Base-by-base conservation (phyloP, 805 yeast species). In the Metahyphopichia silvanorum region DNA sequence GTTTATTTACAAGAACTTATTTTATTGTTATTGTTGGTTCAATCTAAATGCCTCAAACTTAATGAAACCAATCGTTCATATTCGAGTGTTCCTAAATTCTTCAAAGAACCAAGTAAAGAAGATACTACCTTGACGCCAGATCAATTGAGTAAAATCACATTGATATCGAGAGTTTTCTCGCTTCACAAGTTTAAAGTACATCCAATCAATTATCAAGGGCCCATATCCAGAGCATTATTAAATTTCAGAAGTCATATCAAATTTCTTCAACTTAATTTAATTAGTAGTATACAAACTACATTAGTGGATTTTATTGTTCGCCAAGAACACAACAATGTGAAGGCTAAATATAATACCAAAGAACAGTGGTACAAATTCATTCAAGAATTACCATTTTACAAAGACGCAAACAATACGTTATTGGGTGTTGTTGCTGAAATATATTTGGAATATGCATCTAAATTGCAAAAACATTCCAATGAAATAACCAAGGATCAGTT, bases 221-320 rank as follows among this genome's bases (percentile, higher is more conserved):
- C 87, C 10, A 66, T 86, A 21, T 83, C 86, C 12, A 74, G 81
- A 43, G 71, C 76, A 23, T 62, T 86, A 21, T 63, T 85, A 30
- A 73, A 77, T 27, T 83, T 82, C 53, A 72, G 88, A 49, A 79
- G 87, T 13, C 76, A 77, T 35, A 53, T 82, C 29, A 69, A 77
- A 34, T 72, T 72, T 29, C 54, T 82, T 29, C 70, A 70, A 19
- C 59, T 56, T 15, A 69, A 68, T 25, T 51, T 78, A 17, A 70
- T 76, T 38, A 79, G 77, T 41, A 56, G 79, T n/a, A 51, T 77
- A 18, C 82, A 77, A 43, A 45, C 66, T 68, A 29, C 70, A 66
- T 31, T 47, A 67, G 37, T 72, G 68, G 49, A 76, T 79, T 14
- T 66, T 71, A 32, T 67, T 72, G 49, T 63, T 70, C 42, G 75